Evolutionary conservation across 2,329 filamentous ascomycete genomes (phyloP).

Genomic region (Fusarium albosuccineum): DNA sequence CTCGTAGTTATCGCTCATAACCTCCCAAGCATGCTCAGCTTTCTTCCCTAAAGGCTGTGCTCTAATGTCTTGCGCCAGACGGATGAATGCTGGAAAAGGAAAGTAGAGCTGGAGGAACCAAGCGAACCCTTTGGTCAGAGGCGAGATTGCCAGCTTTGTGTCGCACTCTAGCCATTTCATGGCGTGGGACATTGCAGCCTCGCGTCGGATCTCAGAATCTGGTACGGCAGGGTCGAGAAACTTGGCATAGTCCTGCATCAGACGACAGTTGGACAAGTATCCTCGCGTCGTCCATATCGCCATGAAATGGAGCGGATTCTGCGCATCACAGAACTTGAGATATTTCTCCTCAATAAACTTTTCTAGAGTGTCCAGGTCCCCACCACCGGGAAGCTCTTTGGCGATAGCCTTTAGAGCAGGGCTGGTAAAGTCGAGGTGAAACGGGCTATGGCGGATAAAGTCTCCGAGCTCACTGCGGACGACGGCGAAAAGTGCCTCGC

Average conservation of each 20-base stretch:
- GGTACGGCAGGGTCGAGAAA: constrained; percentile 33
- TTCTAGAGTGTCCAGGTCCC: constrained; percentile 53
- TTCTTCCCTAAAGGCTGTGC: neutral
- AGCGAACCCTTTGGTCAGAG: constrained; percentile 49
- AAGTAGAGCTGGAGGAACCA: constrained; percentile 56
- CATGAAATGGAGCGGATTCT: constrained; percentile 57
- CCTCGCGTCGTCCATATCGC: constrained; percentile 55
- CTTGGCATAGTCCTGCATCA: constrained; percentile 62
- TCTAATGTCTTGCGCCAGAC: constrained; percentile 53
- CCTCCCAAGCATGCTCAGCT: neutral
- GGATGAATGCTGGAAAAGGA: constrained; percentile 57
- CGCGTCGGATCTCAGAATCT: constrained; percentile 47
- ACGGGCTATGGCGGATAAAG: constrained; percentile 50
- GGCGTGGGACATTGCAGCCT: constrained; percentile 49
- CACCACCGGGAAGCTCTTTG: constrained; percentile 35
- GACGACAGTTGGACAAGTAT: constrained; percentile 61
- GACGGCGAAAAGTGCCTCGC: constrained; percentile 58
- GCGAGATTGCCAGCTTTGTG: constrained; percentile 48
- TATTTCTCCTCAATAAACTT: constrained; percentile 60
- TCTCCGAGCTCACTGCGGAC: constrained; percentile 57
- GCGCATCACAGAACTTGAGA: constrained; percentile 55
- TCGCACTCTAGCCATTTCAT: constrained; percentile 55
- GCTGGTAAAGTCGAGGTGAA: constrained; percentile 52
- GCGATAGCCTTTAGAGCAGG: constrained; percentile 49
- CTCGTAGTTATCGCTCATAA: constrained; percentile 8